Evolutionary conservation across 164 flowering plant genomes (phyloP).

Genomic region (Magnolia kwangsiensis): DNA sequence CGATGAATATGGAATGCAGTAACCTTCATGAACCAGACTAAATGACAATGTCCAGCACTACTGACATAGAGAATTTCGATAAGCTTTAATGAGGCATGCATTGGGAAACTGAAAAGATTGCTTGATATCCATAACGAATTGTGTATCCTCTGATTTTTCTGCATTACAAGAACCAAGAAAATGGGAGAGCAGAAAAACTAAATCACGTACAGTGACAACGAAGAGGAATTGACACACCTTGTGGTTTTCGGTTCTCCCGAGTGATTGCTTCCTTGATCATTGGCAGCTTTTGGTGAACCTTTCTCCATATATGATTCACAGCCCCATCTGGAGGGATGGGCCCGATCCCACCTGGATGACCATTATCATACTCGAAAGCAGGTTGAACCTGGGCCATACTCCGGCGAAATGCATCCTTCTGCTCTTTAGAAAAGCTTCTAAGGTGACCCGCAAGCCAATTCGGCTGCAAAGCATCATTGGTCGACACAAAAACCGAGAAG

Average conservation of each 20-base stretch:
- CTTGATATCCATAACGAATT: no score
- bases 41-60: no score
- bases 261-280: constrained; percentile 71
- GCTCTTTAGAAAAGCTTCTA: constrained; percentile 43
- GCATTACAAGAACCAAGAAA: constrained; percentile 1
- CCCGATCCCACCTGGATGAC: constrained; percentile 75
- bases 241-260: constrained; percentile 71
- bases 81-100: no score
- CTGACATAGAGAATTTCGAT: no score
- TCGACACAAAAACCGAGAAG: constrained; percentile 79
- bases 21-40: no score
- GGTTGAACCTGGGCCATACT: constrained; percentile 72
- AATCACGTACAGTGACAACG: constrained; percentile 76
- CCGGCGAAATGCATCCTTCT: constrained; percentile 46
- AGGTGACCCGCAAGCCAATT: constrained; percentile 69
- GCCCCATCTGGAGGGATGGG: constrained; percentile 74
- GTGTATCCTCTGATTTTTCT: background rate
- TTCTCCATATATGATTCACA: constrained; percentile 85
- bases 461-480: constrained; percentile 63
- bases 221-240: constrained; percentile 62
- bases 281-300: constrained; percentile 79
- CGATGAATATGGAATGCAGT: no score
- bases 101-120: no score
- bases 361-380: constrained; percentile 68
- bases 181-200: background rate